Evolutionary conservation across 371 early-diverging fungal genomes (phyloP).

Genomic region (Mortierella sp.): DNA sequence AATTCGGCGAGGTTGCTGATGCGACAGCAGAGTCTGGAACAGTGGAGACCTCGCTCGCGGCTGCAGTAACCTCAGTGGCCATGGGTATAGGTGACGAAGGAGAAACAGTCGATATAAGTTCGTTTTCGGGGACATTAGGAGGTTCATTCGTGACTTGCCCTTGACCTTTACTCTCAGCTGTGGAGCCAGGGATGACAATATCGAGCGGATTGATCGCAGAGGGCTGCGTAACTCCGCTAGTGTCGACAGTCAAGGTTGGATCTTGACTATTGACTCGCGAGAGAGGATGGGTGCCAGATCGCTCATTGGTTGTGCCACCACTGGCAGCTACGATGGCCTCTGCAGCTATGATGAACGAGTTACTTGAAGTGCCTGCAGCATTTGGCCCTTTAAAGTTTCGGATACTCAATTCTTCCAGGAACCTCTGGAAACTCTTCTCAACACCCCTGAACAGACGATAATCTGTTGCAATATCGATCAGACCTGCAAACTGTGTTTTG

Average conservation of each 20-base stretch:
- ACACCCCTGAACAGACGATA: slow-evolving; percentile 52
- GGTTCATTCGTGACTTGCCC: not conserved
- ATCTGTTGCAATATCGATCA: slow-evolving; percentile 54
- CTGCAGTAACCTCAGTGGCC: not conserved
- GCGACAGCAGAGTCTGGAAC: not conserved
- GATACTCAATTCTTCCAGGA: slow-evolving; percentile 50
- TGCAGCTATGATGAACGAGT: not conserved
- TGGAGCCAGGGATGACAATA: not conserved
- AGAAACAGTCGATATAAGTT: not conserved
- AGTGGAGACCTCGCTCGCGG: not conserved
- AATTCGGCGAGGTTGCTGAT: not conserved
- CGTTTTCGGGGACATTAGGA: not conserved
- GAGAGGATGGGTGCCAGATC: slow-evolving; percentile 2
- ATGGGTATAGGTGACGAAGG: slow-evolving; percentile 9
- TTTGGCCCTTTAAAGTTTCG: slow-evolving; percentile 12
- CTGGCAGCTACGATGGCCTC: not conserved
- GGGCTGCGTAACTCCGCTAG: not conserved
- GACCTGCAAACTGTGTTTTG: slow-evolving; percentile 48
- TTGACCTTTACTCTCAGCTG: not conserved
- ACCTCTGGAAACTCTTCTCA: slow-evolving; percentile 48
- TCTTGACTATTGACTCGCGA: slow-evolving; percentile 30
- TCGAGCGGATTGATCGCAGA: not conserved
- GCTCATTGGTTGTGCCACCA: not conserved
- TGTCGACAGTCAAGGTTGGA: not conserved
- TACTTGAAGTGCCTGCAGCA: not conserved